Evolutionary conservation across 345 rosid genomes (phyloP), one percentile per base, ranked within the genome.

Genomic region (Lumnitzera racemosa): DNA sequence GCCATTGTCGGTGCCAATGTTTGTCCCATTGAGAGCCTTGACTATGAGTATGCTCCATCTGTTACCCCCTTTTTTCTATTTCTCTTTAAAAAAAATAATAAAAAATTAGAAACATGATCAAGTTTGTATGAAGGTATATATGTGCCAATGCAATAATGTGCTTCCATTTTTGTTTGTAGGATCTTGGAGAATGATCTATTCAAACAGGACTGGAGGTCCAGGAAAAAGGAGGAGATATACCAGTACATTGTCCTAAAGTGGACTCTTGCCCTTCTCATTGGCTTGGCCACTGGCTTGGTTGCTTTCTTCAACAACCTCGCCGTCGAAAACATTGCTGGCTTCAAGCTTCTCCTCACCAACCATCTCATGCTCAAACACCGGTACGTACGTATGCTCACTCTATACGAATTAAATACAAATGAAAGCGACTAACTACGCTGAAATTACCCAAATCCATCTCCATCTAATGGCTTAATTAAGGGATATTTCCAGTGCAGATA

Each of bases 161-260:
- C 29, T 24, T 6, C 31, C 0, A 47, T 12, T 41, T 27, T 27
- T 0, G 64, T 2, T 64, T 56, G 53, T 80, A 91, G 96, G 87
- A 82, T 91, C 50, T 51, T 81, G 11, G 98, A 91, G 78, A 91
- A 91, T 66, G 95, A 75, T 62, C 79, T 89, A 48, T 85, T 91
- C 72, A 87, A 83, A 72, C 98, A 91, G 55, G 95, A 91, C 58
- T 89, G 96, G 98, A 83, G 98, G 70, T 69, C 98, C 20, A 81
- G 95, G 65, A 82, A 51, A 69, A 87, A 80, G 78, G 68, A 67
- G n/a, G 85, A 91, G 87, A 91, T 87, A 67, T 86, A 60, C 65
- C 96, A 87, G 61, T 91, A 91, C 61, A 65, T 88, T n/a, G 59
- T 80, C 59, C 84, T 89, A 52, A 91, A 91, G 73, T 89, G 98